A percentile compares a stretch with the other conserved stretches of the same genome.
Conservation (phyloP, 1,284 basidiomycete genomes). For the Calocybe gambosa region DNA sequence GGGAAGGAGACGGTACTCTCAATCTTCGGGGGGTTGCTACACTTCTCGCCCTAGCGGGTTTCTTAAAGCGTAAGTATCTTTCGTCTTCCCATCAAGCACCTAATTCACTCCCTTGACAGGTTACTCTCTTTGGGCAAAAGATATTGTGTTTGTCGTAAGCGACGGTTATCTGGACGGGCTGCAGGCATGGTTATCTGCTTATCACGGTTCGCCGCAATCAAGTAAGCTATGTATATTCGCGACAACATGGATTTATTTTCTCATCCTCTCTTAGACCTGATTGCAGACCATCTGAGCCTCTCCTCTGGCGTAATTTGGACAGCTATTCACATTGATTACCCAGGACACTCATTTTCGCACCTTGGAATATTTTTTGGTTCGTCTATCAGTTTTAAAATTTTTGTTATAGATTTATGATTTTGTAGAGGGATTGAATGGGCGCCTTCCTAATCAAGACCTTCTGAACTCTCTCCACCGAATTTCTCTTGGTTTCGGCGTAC, state of each 20-base stretch:
- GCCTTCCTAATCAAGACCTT: slow-evolving; percentile 93
- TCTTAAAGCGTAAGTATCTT: slow-evolving; percentile 63
- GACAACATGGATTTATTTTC: background rate
- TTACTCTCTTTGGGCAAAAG: slow-evolving; percentile 91
- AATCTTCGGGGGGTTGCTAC: slow-evolving; percentile 88
- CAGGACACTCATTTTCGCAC: slow-evolving; percentile 93
- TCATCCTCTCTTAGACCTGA: slow-evolving; percentile 45
- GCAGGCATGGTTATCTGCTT: slow-evolving; percentile 85
- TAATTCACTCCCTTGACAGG: slow-evolving; percentile 35
- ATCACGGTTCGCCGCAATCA: slow-evolving; percentile 65
- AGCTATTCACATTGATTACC: slow-evolving; percentile 91
- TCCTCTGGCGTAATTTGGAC: slow-evolving; percentile 90
- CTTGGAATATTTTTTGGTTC: slow-evolving; percentile 75
- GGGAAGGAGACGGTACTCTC: slow-evolving; percentile 47
- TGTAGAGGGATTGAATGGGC: slow-evolving; percentile 90
- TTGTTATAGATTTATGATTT: background rate
- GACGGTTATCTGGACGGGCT: slow-evolving; percentile 89
- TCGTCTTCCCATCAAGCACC: background rate
- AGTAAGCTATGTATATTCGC: slow-evolving; percentile 39
- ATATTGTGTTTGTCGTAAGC: slow-evolving; percentile 85
- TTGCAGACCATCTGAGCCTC: slow-evolving; percentile 55
- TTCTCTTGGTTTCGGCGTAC: slow-evolving; percentile 64
- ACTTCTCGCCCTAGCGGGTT: slow-evolving; percentile 77
- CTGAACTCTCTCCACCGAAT: slow-evolving; percentile 81
- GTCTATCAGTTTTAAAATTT: background rate